A percentile compares a stretch with the other conserved stretches of the same genome.
These are phyloP conservation scores for Diplotaxis tenuifolia DNA, from an alignment of 345 rosid species.

Conservation along the genomic window DNA sequence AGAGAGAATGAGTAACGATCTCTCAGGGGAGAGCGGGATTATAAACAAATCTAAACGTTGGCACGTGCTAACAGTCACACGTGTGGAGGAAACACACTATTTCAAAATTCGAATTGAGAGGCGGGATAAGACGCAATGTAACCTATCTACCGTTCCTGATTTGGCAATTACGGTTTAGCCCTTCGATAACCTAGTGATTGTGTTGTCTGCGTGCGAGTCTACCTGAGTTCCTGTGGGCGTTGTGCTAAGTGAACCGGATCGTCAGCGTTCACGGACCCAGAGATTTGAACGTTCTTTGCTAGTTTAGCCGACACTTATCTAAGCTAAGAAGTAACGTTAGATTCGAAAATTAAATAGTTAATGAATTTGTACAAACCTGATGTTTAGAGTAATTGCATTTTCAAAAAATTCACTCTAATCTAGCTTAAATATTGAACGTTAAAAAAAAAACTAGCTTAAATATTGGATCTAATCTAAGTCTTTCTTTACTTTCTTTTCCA, in stretches of 20 bases:
- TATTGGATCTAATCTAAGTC: not conserved
- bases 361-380: not conserved
- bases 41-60: slow-evolving; percentile 6
- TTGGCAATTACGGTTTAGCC: not conserved
- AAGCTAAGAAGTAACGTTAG: not conserved
- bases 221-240: not conserved
- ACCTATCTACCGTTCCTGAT: not conserved
- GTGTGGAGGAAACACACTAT: not conserved
- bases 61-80: slow-evolving; percentile 28
- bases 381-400: not conserved
- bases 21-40: slow-evolving; percentile 25
- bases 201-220: not conserved
- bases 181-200: slow-evolving; percentile 1
- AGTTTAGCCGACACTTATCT: slow-evolving; percentile 3
- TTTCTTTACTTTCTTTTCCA: not conserved
- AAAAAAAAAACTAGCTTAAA: slow-evolving; percentile 2
- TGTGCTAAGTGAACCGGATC: not conserved
- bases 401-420: not conserved
- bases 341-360: not conserved
- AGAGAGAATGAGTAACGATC: slow-evolving; percentile 20
- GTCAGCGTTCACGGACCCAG: not conserved
- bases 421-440: slow-evolving; percentile 4
- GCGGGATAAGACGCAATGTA: slow-evolving; percentile 37
- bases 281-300: not conserved
- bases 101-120: slow-evolving; percentile 21